These are phyloP conservation scores for Fusarium veterinarium DNA, from an alignment of 2,329 filamentous ascomycete species.

Conservation along the genomic window DNA sequence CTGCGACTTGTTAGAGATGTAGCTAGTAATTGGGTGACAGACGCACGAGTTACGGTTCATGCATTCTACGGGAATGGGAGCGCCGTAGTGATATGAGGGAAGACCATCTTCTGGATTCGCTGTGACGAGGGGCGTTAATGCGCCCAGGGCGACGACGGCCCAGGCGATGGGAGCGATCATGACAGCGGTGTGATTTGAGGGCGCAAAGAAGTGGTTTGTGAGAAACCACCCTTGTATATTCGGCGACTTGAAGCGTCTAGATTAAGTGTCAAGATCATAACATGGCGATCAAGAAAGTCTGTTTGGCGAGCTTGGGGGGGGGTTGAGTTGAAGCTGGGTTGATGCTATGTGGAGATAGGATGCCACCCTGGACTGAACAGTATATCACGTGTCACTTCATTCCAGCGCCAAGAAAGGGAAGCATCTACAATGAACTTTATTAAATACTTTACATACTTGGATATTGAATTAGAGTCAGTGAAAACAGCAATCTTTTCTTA, in stretches of 20 bases:
- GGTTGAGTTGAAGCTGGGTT: constrained; percentile 6
- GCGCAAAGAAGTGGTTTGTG: not conserved
- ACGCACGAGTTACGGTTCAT: constrained; percentile 79
- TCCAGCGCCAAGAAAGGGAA: constrained; percentile 11
- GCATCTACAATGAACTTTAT: not conserved
- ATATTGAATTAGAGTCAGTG: too few species aligned
- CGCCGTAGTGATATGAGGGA: constrained; percentile 74
- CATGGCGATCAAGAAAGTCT: constrained; percentile 29
- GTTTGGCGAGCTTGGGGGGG: not conserved
- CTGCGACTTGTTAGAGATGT: constrained; percentile 56
- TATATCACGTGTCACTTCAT: constrained; percentile 38
- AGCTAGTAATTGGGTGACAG: not conserved
- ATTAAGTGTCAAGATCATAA: constrained; percentile 19
- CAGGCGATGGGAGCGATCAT: constrained; percentile 35
- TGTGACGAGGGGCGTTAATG: constrained; percentile 43
- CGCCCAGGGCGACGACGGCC: constrained; percentile 37
- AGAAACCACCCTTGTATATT: constrained; percentile 10
- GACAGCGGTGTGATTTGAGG: not conserved
- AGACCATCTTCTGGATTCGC: constrained; percentile 57
- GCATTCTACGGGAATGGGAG: constrained; percentile 76
- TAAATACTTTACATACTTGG: not conserved
- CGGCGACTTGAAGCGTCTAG: constrained; percentile 20
- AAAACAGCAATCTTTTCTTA: not conserved
- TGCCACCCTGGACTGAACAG: constrained; percentile 38
- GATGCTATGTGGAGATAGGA: constrained; percentile 40